phyloP scores from a whole-genome alignment of 1,284 basidiomycete species.

The Schizophyllum amplum region DNA sequence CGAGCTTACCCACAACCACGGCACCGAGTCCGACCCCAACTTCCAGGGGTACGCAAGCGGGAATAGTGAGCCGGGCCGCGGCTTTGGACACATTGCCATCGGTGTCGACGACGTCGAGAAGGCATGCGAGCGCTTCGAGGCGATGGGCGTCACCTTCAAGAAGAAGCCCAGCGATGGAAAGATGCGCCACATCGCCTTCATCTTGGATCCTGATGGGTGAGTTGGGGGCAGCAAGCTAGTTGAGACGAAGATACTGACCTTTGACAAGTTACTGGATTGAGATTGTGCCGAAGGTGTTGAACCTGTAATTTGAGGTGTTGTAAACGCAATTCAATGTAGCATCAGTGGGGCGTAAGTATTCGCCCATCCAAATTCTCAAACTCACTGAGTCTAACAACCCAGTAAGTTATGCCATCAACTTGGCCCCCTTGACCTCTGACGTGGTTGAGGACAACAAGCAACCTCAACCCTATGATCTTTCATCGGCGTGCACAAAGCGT shows the following conservation, averaged over 20 bases:
- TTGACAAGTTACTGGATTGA: constrained; percentile 19
- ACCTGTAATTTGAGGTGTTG: no score
- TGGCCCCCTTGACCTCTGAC: no score
- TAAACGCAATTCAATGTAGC: no score
- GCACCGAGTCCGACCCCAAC: constrained; percentile 71
- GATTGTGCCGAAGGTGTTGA: constrained; percentile 17
- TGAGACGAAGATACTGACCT: background rate
- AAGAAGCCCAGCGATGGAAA: constrained; percentile 82
- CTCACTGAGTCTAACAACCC: no score
- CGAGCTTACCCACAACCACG: constrained; percentile 87
- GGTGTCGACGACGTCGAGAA: constrained; percentile 78
- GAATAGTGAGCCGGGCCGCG: constrained; percentile 73
- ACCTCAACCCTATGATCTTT: no score
- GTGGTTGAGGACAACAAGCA: no score
- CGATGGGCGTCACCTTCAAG: constrained; percentile 80
- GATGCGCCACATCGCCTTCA: constrained; percentile 85
- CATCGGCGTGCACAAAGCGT: no score
- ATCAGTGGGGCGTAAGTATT: no score
- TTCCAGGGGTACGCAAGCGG: constrained; percentile 81
- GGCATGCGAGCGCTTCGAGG: constrained; percentile 81
- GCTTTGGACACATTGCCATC: constrained; percentile 85
- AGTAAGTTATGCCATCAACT: no score
- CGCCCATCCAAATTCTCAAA: no score
- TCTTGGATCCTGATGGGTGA: constrained; percentile 82
- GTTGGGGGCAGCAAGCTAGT: constrained; percentile 14